Conservation (phyloP, 1,139 yeast species). For the Pichia sp. region DNA sequence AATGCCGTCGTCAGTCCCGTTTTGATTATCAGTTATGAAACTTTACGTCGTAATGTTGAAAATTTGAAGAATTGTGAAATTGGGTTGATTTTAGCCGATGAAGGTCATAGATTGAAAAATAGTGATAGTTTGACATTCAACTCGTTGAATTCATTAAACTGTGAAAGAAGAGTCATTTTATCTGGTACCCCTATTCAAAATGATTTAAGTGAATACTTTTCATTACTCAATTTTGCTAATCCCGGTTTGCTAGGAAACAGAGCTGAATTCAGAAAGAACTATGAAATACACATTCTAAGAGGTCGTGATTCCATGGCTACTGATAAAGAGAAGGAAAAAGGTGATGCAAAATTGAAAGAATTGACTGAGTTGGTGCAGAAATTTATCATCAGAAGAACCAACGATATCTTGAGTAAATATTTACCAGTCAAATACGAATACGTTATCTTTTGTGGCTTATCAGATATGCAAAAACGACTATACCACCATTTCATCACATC, state of each 20-base stretch:
- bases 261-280: slow-evolving; percentile 78
- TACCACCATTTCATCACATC: slow-evolving; percentile 79
- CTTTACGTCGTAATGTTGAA: slow-evolving; percentile 82
- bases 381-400: slow-evolving; percentile 92
- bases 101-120: slow-evolving; percentile 93
- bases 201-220: slow-evolving; percentile 92
- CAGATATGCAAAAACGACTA: slow-evolving; percentile 71
- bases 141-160: slow-evolving; percentile 77
- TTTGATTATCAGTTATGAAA: slow-evolving; percentile 92
- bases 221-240: slow-evolving; percentile 87
- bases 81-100: slow-evolving; percentile 91
- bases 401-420: slow-evolving; percentile 90
- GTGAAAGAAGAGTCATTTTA: slow-evolving; percentile 84
- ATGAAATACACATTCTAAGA: slow-evolving; percentile 72
- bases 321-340: slow-evolving; percentile 69
- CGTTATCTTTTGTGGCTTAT: slow-evolving; percentile 83
- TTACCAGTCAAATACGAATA: slow-evolving; percentile 95
- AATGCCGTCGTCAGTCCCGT: slow-evolving; percentile 92
- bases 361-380: slow-evolving; percentile 78
- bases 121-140: slow-evolving; percentile 94
- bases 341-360: slow-evolving; percentile 71
- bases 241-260: slow-evolving; percentile 92
- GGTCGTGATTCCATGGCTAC: slow-evolving; percentile 93
- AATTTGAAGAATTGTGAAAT: slow-evolving; percentile 76
- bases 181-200: slow-evolving; percentile 99